A percentile compares a stretch with the other conserved stretches of the same genome.
Evolutionary conservation across 1,284 basidiomycete genomes (phyloP).

Genomic region (Malassezia yamatoensis): DNA sequence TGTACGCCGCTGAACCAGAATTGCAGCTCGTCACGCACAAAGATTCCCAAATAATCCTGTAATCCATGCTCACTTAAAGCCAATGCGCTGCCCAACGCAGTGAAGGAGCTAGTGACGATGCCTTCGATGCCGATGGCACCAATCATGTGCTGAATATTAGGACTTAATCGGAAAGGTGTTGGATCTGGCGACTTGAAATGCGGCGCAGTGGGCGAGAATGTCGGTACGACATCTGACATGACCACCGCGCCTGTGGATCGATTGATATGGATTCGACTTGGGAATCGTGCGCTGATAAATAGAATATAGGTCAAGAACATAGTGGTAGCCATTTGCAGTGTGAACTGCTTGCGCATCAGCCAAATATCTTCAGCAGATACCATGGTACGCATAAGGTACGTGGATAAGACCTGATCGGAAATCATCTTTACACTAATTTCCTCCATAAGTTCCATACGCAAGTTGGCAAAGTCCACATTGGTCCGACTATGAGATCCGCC

Average conservation of each 20-base stretch:
- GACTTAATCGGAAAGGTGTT: constrained; percentile 92
- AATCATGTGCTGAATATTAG: constrained; percentile 89
- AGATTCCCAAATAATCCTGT: constrained; percentile 76
- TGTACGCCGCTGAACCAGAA: constrained; percentile 54
- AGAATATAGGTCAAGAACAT: constrained; percentile 89
- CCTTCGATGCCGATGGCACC: constrained; percentile 84
- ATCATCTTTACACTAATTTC: constrained; percentile 82
- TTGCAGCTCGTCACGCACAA: constrained; percentile 83
- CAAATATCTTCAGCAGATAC: constrained; percentile 74
- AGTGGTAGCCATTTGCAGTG: constrained; percentile 72
- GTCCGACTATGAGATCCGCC: constrained; percentile 23
- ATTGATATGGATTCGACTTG: constrained; percentile 76
- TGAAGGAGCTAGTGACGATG: constrained; percentile 69
- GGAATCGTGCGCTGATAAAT: constrained; percentile 71
- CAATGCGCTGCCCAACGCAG: constrained; percentile 80
- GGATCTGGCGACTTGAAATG: constrained; percentile 69
- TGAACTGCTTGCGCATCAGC: constrained; percentile 95
- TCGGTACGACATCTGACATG: constrained; percentile 45
- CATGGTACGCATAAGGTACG: constrained; percentile 89
- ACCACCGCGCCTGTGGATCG: constrained; percentile 52
- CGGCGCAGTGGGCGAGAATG: constrained; percentile 55
- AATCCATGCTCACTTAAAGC: constrained; percentile 85
- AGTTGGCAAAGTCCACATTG: constrained; percentile 57
- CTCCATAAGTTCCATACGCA: constrained; percentile 81
- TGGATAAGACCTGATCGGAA: constrained; percentile 72